Conservation (phyloP, 148 eudicot genomes). For the Rhododendron mucronatum region DNA sequence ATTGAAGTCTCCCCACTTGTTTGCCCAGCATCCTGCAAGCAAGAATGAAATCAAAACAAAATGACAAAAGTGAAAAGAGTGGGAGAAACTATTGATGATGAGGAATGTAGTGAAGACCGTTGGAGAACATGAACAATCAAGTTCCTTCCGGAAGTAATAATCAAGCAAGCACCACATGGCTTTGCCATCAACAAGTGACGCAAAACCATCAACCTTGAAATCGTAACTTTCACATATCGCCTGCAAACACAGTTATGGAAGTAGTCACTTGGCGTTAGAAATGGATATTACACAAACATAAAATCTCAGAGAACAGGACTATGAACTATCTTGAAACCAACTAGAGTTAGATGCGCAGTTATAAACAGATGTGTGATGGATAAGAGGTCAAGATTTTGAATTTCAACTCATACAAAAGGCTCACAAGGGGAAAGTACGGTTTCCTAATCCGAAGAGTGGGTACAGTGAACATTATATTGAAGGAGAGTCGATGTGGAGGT, state of each 20-base stretch:
- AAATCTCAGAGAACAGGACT: background rate
- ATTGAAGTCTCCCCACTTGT: constrained; percentile 47
- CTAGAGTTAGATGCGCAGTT: background rate
- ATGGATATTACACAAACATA: background rate
- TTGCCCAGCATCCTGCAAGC: constrained; percentile 45
- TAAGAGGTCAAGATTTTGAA: background rate
- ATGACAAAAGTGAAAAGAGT: background rate
- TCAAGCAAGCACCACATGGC: constrained; percentile 99
- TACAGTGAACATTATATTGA: background rate
- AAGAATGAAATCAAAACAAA: constrained; percentile 9
- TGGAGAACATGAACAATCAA: constrained; percentile 49
- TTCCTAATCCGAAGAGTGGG: background rate
- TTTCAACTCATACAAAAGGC: background rate
- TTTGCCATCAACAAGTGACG: constrained; percentile 79
- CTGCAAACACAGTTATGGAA: constrained; percentile 31
- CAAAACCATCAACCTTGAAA: constrained; percentile 49
- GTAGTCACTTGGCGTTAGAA: background rate
- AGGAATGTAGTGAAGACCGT: constrained; percentile 33
- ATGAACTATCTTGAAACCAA: background rate
- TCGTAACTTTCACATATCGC: constrained; percentile 70
- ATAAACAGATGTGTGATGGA: background rate
- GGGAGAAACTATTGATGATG: background rate
- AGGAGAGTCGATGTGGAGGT: background rate
- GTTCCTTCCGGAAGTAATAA: constrained; percentile 79
- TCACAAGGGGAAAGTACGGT: background rate